Evolutionary conservation across 1,284 basidiomycete genomes (phyloP), one percentile per base, ranked within the genome.

Genomic region (Acaromyces ingoldii): DNA sequence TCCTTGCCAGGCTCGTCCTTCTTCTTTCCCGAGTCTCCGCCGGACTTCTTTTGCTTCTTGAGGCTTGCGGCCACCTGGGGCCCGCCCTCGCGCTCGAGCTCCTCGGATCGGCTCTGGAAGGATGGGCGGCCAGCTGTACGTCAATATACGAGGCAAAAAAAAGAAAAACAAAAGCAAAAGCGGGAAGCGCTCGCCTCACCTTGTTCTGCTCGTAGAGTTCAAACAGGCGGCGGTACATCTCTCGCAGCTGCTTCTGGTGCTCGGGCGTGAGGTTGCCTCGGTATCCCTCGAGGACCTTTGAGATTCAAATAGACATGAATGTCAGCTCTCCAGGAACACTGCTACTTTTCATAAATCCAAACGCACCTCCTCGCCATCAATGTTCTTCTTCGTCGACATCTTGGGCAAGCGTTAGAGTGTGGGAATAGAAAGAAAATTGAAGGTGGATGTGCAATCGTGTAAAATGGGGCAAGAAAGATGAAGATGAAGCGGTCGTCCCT

Each of bases 361-460:
- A 66, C 66, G 60, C 54, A 69, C 65, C 64, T 63, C 54, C 57
- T 74, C 67, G 39, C 69, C 71, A 38, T 61, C 46, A 6, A 69
- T 58, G 55, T 72, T 65, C 24, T 50, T 62, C 34, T 66, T 56
- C 10, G 53, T 52, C 6, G 62, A 46, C 69, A 73, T 72, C 25
- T 26, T 50, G 40, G 30, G 19, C 41, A 9, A 42, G 39, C 13
- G 7, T 34, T 34, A 34, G 33, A 13, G 33, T 34, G 17, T 40
- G 38, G 17, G 38, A 13, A 9, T 40, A 22, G 25, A 22, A 40
- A 40, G 38, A 22, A 26, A 7, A 22, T 33, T 21, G 39, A 19
- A 10, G 9, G 26, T 10, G 39, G 26, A 30, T 41, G 39, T 10
- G 17, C 19, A 19, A 44, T 6, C 17, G 41, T 19, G 24, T 5